A percentile compares a stretch with the other conserved stretches of the same genome.
phyloP scores from a whole-genome alignment of 495 filamentous ascomycete genomes.

The Astrothelium subdiscretum region DNA sequence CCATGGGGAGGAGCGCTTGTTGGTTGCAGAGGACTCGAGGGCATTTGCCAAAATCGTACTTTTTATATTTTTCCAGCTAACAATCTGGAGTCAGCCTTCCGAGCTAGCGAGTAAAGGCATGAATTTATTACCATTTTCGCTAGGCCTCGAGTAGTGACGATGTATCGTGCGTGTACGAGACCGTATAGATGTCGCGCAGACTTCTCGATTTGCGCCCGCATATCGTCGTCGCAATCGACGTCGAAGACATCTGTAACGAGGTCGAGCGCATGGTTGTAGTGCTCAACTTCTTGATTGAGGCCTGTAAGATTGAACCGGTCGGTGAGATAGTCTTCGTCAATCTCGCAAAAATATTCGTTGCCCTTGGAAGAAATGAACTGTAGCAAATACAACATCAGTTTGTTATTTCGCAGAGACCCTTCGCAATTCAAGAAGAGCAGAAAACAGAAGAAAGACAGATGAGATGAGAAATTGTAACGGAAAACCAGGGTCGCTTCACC shows the following conservation, averaged over 20 bases:
- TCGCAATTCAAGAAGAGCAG: neutral
- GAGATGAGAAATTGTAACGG: too few species aligned
- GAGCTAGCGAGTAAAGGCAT: neutral
- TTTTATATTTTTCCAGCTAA: constrained; percentile 97
- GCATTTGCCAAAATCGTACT: constrained; percentile 95
- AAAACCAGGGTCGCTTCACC: neutral
- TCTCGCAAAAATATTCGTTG: constrained; percentile 99
- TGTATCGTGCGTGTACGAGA: constrained; percentile 91
- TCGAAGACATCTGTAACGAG: constrained; percentile 99
- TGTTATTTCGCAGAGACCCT: neutral
- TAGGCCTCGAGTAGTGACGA: constrained; percentile 87
- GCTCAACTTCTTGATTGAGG: constrained; percentile 91
- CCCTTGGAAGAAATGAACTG: constrained; percentile 95
- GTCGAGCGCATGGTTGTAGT: constrained; percentile 97
- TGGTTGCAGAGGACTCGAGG: constrained; percentile 87
- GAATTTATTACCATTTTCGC: constrained; percentile 73
- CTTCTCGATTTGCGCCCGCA: constrained; percentile 96
- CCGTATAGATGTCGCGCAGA: constrained; percentile 94
- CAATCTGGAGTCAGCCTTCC: constrained; percentile 7
- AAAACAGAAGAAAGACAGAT: too few species aligned
- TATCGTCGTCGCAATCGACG: constrained; percentile 95
- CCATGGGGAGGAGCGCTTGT: constrained; percentile 86
- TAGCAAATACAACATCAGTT: neutral
- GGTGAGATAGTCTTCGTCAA: constrained; percentile 97
- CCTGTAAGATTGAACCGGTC: constrained; percentile 98